Evolutionary conservation across 139 green algal genomes (phyloP).

Genomic region (Desmodesmus armatus): DNA sequence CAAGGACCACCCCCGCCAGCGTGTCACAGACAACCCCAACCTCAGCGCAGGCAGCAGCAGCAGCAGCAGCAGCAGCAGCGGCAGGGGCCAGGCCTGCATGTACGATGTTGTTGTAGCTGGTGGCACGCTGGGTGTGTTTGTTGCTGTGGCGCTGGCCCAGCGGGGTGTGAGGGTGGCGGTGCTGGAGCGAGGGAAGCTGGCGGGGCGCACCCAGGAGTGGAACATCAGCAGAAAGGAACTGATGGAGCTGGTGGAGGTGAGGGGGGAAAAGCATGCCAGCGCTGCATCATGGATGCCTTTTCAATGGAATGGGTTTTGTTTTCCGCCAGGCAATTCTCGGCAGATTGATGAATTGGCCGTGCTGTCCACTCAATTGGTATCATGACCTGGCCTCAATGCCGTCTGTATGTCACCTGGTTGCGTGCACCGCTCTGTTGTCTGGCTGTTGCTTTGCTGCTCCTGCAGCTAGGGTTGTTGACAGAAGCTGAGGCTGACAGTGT

Average conservation of each 20-base stretch:
- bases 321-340: too few relatives aligned
- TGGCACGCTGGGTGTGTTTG: conserved; percentile 87
- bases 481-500: conserved; percentile 75
- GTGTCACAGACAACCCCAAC: conserved; percentile 27
- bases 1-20: conserved; percentile 35
- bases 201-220: conserved; percentile 87
- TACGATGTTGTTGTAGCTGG: conserved; percentile 91
- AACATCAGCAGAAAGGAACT: conserved; percentile 91
- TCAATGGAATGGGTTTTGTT: too few relatives aligned
- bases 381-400: too few relatives aligned
- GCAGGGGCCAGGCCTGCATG: background rate
- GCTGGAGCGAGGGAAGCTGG: conserved; percentile 88
- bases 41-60: conserved; percentile 11
- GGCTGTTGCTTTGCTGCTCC: conserved; percentile 11
- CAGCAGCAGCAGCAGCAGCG: conserved; percentile 19
- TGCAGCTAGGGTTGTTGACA: conserved; percentile 80
- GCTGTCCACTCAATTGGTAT: too few relatives aligned
- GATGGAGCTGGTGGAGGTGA: conserved; percentile 72
- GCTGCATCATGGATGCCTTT: too few relatives aligned
- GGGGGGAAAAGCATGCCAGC: too few relatives aligned
- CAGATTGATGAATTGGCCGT: too few relatives aligned
- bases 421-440: background rate
- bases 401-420: background rate
- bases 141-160: conserved; percentile 80
- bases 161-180: conserved; percentile 84